Base-by-base conservation (phyloP, 768 basidiomycete genomes). In the Agaricus sinodeliciosus region DNA sequence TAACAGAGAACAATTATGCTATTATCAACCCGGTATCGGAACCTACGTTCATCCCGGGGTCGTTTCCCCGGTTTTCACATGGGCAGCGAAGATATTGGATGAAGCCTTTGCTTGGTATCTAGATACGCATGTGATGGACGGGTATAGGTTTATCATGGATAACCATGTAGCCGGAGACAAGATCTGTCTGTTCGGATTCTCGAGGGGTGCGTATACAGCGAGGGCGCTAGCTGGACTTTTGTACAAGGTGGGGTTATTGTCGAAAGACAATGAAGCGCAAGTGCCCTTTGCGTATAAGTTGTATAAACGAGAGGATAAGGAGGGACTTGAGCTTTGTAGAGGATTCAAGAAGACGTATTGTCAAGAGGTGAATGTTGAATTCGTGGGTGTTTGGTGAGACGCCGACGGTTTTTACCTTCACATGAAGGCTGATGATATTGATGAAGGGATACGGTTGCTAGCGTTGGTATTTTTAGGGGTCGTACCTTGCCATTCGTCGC, bases 111-210 rank as follows among this genome's bases (percentile, higher is more conserved):
- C 89, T 18, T 89, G 85, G 87, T 89, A 84, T 60, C 70, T 90
- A 39, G 81, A 82, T 49, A 75, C 62, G 1, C 87, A 90, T 66
- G 83, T 90, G 19, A 78, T 82, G 67, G 83, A 78, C 8, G 90
- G 90, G 0, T 92, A 91, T 65, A 71, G 69, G 56, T 91, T 84
- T 64, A 67, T 91, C 48, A 90, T 91, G 89, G 75, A 85, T 56
- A 90, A 85, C 59, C 89, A 85, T 62, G 72, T 69, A n/a, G 59
- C 67, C 0, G 90, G 88, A 0, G 87, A 89, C 63, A 87, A 76
- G 63, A 78, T 90, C 28, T 88, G 82, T 60, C 65, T 90, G 18
- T 88, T 89, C 53, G 87, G 90, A 0, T 94, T 92, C 62, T 91
- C 89, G 43, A 77, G 90, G 36, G 72, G 73, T 1, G 67, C 73